A percentile compares a stretch with the other conserved stretches of the same genome.
Evolutionary conservation across 1,139 yeast species (phyloP).

Genomic region (Lodderomyces jiufengensis): DNA sequence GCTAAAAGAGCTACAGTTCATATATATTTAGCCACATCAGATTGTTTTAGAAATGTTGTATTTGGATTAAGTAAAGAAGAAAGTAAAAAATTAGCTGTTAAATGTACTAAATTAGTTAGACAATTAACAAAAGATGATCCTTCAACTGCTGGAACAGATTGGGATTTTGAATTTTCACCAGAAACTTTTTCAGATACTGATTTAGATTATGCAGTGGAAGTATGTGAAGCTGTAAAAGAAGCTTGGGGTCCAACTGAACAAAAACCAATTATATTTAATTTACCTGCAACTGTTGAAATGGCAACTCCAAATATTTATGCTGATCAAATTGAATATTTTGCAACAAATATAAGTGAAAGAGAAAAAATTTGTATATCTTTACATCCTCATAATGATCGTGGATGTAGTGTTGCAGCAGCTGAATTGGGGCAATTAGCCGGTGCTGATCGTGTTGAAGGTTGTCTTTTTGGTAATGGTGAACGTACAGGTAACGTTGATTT

Average conservation of each 20-base stretch:
- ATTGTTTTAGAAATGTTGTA: constrained; percentile 85
- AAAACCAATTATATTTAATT: constrained; percentile 86
- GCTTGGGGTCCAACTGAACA: constrained; percentile 90
- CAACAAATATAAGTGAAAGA: constrained; percentile 73
- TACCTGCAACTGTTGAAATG: constrained; percentile 98
- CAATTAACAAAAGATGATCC: constrained; percentile 89
- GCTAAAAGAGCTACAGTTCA: constrained; percentile 90
- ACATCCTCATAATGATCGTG: constrained; percentile 96
- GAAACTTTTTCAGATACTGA: constrained; percentile 92
- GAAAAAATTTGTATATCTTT: constrained; percentile 85
- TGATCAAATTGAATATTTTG: constrained; percentile 91
- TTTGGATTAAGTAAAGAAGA: constrained; percentile 82
- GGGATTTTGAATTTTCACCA: constrained; percentile 94
- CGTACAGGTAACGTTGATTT: constrained; percentile 97
- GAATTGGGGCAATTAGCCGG: constrained; percentile 94
- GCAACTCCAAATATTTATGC: constrained; percentile 93
- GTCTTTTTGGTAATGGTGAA: constrained; percentile 97
- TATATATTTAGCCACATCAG: constrained; percentile 89
- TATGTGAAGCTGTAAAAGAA: constrained; percentile 91
- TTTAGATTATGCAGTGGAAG: constrained; percentile 73
- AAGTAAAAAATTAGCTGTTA: constrained; percentile 75
- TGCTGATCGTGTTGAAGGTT: constrained; percentile 97
- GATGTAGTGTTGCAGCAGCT: constrained; percentile 97
- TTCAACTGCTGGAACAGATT: constrained; percentile 60
- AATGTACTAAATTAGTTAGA: constrained; percentile 76